A percentile compares a stretch with the other conserved stretches of the same genome.
Conservation (phyloP, 140 eudicot species). For the Ambrosia hybrid region DNA sequence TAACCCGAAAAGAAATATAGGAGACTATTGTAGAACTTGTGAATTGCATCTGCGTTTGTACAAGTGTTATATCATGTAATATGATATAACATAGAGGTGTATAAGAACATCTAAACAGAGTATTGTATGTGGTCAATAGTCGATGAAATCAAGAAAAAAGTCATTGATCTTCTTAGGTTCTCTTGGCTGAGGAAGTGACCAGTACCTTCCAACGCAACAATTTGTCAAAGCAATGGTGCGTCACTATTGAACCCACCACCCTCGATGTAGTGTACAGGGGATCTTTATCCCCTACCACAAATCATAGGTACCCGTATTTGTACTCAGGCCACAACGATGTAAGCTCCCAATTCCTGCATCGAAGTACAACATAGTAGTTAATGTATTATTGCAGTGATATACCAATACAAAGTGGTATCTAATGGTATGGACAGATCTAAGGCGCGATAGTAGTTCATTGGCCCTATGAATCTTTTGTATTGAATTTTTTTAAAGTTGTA, state of each 20-base stretch:
- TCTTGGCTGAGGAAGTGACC: constrained; percentile 26
- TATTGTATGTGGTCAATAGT: not conserved
- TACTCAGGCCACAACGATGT: constrained; percentile 16
- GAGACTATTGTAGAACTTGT: too few species aligned
- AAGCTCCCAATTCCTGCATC: constrained; percentile 25
- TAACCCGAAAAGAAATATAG: too few species aligned
- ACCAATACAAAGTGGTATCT: not conserved
- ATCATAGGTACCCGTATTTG: constrained; percentile 20
- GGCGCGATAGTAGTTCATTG: constrained; percentile 31
- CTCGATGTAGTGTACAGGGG: constrained; percentile 19
- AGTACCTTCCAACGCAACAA: constrained; percentile 20
- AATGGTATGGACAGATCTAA: constrained; percentile 19
- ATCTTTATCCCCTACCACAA: constrained; percentile 23
- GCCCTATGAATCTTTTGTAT: constrained; percentile 21
- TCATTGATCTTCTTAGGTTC: constrained; percentile 8
- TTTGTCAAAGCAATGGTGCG: constrained; percentile 17
- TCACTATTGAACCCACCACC: constrained; percentile 19
- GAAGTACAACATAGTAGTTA: not conserved
- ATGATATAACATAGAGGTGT: too few species aligned
- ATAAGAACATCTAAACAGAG: too few species aligned
- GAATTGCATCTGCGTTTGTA: too few species aligned
- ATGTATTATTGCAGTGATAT: not conserved
- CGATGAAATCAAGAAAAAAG: constrained; percentile 20
- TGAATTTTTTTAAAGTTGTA: constrained; percentile 18
- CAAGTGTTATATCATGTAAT: too few species aligned